phyloP scores from a whole-genome alignment of 257 asterid species.

The Scutellaria minor region DNA sequence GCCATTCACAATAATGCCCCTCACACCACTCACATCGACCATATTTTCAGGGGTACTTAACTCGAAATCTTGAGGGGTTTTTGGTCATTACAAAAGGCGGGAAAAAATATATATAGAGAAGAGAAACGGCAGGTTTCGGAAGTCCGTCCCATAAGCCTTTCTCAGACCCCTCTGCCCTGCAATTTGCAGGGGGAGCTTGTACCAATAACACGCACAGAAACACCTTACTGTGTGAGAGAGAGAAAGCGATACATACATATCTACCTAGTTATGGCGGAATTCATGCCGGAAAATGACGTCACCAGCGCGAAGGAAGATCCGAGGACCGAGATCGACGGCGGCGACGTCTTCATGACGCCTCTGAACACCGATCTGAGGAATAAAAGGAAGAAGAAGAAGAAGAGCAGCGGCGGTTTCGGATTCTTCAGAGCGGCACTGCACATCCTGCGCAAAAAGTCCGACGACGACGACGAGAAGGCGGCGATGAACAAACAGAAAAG shows the following conservation, averaged over 20 bases:
- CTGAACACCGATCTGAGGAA: background rate
- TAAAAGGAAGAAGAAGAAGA: constrained; percentile 33
- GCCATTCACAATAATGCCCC: constrained; percentile 30
- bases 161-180: constrained; percentile 60
- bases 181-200: constrained; percentile 59
- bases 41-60: background rate
- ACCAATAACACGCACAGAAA: constrained; percentile 1
- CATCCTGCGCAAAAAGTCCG: constrained; percentile 46
- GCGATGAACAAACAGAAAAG: background rate
- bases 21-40: background rate
- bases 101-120: background rate
- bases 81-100: background rate
- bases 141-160: constrained; percentile 33
- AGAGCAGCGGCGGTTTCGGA: constrained; percentile 53
- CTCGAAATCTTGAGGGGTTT: background rate
- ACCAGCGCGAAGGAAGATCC: background rate
- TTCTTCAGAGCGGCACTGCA: constrained; percentile 58
- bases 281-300: constrained; percentile 32
- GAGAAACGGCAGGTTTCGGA: background rate
- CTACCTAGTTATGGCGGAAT: constrained; percentile 30
- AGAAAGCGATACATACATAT: background rate
- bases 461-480: constrained; percentile 34
- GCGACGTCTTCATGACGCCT: constrained; percentile 12
- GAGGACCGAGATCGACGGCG: background rate
- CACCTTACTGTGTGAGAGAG: constrained; percentile 22